Percentiles rank a stretch among this genome's conserved stretches.
Conservation (phyloP, 2,329 filamentous ascomycete species). For the Aspergillaceae sp. region DNA sequence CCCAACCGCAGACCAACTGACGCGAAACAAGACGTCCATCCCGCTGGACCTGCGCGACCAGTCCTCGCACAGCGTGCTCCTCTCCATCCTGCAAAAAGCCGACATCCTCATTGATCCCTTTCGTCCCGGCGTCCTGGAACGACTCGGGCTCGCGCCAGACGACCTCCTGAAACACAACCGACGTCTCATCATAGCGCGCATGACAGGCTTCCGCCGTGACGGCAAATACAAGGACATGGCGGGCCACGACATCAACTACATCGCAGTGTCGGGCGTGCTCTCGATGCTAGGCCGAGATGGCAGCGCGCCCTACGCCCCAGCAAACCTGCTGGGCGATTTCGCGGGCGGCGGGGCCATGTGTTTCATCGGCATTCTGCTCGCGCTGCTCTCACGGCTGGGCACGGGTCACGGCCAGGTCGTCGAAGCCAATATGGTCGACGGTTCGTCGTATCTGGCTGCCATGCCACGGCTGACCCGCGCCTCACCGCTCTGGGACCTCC, state of each 20-base stretch:
- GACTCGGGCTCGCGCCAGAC: conserved; percentile 65
- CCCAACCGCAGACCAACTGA: conserved; percentile 57
- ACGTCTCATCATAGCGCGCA: conserved; percentile 67
- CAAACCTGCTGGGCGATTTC: conserved; percentile 82
- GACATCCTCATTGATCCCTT: conserved; percentile 92
- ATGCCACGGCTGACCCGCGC: conserved; percentile 64
- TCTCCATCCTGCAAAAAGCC: conserved; percentile 51
- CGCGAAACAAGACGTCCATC: conserved; percentile 72
- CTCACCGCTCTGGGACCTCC: conserved; percentile 52
- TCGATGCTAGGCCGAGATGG: conserved; percentile 62
- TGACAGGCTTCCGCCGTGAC: conserved; percentile 84
- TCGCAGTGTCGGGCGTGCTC: conserved; percentile 75
- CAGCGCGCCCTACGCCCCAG: conserved; percentile 67
- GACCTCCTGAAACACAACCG: conserved; percentile 61
- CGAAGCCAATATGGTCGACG: conserved; percentile 96
- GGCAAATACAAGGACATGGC: conserved; percentile 82
- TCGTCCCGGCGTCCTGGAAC: conserved; percentile 82
- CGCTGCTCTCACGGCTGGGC: conserved; percentile 57
- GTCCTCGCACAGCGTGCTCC: conserved; percentile 56
- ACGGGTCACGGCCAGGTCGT: conserved; percentile 76
- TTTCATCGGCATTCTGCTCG: conserved; percentile 73
- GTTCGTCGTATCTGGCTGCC: conserved; percentile 65
- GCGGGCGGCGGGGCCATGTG: conserved; percentile 78
- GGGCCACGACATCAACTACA: conserved; percentile 93
- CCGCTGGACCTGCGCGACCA: conserved; percentile 67